These are phyloP conservation scores for Syzygium grande DNA, from an alignment of 345 rosid species.

Conservation along the genomic window DNA sequence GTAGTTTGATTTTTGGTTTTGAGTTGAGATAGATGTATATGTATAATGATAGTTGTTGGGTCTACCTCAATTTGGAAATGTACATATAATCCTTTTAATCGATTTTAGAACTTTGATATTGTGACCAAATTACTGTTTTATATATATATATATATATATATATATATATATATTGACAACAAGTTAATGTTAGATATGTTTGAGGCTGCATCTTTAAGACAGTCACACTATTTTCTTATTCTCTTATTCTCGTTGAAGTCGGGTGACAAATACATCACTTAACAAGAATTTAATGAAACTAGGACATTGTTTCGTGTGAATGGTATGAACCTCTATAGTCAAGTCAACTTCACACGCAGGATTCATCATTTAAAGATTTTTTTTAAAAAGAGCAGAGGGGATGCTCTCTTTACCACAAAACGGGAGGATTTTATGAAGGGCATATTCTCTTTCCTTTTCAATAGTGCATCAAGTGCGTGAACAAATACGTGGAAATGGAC, in stretches of 20 bases:
- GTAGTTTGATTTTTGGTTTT: too few relatives aligned
- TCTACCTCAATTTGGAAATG: too few relatives aligned
- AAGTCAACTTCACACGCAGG: neutral
- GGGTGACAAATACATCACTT: neutral
- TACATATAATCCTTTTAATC: too few relatives aligned
- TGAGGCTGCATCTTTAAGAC: neutral
- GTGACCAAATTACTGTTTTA: neutral
- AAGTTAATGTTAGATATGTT: neutral
- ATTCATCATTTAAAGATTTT: neutral
- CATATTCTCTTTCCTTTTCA: neutral
- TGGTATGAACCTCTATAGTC: neutral
- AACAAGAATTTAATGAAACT: neutral
- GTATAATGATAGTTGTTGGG: too few relatives aligned
- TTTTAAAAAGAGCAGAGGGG: neutral
- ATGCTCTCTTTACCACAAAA: neutral
- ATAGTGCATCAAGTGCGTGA: neutral
- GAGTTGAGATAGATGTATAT: too few relatives aligned
- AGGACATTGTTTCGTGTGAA: neutral
- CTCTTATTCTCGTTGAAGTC: neutral
- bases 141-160: too few relatives aligned
- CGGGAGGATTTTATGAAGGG: neutral
- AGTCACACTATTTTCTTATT: neutral
- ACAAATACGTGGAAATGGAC: neutral
- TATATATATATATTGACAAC: neutral
- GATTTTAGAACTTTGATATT: too few relatives aligned